Base-by-base conservation (phyloP, 805 yeast species). In the Yarrowia sp. region DNA sequence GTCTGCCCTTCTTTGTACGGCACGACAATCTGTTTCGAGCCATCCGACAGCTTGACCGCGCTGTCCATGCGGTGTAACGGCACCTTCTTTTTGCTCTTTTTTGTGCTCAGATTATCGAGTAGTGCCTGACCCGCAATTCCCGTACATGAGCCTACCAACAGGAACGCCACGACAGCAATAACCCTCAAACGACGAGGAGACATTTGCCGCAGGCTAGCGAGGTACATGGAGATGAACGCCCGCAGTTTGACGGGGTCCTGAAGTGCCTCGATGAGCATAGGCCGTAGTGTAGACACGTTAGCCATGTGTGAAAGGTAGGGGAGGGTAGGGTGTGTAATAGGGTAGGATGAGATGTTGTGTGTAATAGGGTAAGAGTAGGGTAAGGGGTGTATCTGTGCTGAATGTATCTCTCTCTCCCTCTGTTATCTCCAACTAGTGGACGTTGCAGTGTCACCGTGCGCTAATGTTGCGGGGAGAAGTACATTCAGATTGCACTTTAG, bases 11-110 rank as follows among this genome's bases (percentile, higher is more conserved):
- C 70, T 30, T 70, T 64, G 40, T 58, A 33, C 16, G 61, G 51
- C 21, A 72, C 73, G 22, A 67, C 69, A 30, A 72, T 68, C 65
- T 72, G 73, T 40, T 70, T 64, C 68, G 70, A 72, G 3, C 74
- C 74, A 35, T 71, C 74, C 12, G 68, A 66, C 14, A 72, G 68
- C 17, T 66, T 62, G 24, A 72, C 68, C 6, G 74, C 67, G 2
- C 74, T 71, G 22, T 69, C 65, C 52, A 66, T 67, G 4, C 72
- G 65, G 61, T 69, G 70, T 9, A 70, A 49, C 41, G 66, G 62
- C 38, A 58, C 51, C 63, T 43, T 41, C 10, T 33, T 41, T 22
- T 58, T 58, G 51, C 51, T 41, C 32, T 43, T 41, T 22, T 41
- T 58, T 3, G 33, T 58, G 51, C 24, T 41, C 21, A 58, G 21